These are phyloP conservation scores for Pisolithus thermaeus DNA, from an alignment of 1,284 basidiomycete species.

Conservation along the genomic window DNA sequence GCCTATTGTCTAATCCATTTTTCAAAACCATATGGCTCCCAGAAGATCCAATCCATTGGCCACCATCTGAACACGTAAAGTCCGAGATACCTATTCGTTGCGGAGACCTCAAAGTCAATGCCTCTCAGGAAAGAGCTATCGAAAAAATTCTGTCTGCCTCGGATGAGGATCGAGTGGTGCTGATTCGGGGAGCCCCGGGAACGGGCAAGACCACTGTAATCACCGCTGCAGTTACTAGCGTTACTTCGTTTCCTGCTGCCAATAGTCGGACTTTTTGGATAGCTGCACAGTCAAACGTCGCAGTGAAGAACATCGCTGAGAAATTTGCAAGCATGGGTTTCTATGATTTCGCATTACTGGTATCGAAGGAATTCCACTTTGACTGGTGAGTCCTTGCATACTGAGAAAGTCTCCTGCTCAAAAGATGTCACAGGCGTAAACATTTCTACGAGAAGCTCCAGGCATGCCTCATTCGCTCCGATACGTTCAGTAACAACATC, in stretches of 20 bases:
- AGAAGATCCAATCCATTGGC: conserved; percentile 11
- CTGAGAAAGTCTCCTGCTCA: background rate
- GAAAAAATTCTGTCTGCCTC: conserved; percentile 29
- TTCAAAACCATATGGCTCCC: conserved; percentile 40
- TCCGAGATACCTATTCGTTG: conserved; percentile 4
- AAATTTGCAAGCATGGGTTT: conserved; percentile 35
- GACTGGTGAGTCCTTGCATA: conserved; percentile 48
- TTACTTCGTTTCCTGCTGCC: conserved; percentile 14
- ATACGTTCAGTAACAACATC: conserved; percentile 30
- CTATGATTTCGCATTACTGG: conserved; percentile 34
- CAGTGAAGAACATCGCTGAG: conserved; percentile 51
- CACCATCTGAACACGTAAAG: background rate
- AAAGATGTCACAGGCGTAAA: conserved; percentile 53
- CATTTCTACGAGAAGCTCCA: conserved; percentile 51
- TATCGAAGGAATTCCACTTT: conserved; percentile 39
- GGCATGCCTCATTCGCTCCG: conserved; percentile 46
- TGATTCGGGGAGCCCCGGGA: conserved; percentile 56
- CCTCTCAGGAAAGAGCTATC: conserved; percentile 37
- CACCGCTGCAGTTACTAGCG: conserved; percentile 43
- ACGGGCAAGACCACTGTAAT: conserved; percentile 34
- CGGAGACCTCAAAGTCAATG: conserved; percentile 24
- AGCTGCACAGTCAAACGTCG: conserved; percentile 63
- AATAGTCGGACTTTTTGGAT: conserved; percentile 48
- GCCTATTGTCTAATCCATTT: conserved; percentile 38
- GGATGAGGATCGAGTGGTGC: conserved; percentile 38